A percentile compares a stretch with the other conserved stretches of the same genome.
These are phyloP conservation scores for Rhizopogon parksii DNA, from an alignment of 1,284 basidiomycete species.

Conservation along the genomic window DNA sequence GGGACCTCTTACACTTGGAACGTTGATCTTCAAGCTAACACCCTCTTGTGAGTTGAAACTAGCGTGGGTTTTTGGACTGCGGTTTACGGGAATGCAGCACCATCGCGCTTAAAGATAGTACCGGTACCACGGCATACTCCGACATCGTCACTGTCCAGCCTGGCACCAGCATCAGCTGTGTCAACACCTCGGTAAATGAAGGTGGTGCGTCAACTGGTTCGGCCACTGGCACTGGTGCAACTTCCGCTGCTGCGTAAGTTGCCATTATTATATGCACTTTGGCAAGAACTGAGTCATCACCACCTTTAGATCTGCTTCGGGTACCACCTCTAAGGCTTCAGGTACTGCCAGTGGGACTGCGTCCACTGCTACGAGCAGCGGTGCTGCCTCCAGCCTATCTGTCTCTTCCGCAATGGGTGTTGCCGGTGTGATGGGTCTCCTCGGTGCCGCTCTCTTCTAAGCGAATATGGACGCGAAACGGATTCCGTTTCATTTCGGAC, in stretches of 20 bases:
- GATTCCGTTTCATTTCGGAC: slow-evolving; percentile 9
- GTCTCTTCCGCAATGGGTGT: slow-evolving; percentile 32
- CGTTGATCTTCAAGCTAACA: slow-evolving; percentile 47
- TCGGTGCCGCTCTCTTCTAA: slow-evolving; percentile 44
- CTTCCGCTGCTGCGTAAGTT: slow-evolving; percentile 8
- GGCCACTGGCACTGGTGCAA: slow-evolving; percentile 3
- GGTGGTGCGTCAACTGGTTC: slow-evolving; percentile 6
- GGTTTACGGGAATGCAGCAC: slow-evolving; percentile 34
- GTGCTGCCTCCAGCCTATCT: slow-evolving; percentile 24
- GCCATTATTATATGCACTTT: not conserved
- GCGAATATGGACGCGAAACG: slow-evolving; percentile 14
- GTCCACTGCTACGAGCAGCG: slow-evolving; percentile 17
- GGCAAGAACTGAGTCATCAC: not conserved
- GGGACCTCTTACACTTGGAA: slow-evolving; percentile 53
- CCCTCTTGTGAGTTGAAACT: slow-evolving; percentile 41
- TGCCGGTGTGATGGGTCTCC: slow-evolving; percentile 40
- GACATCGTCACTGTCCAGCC: slow-evolving; percentile 46
- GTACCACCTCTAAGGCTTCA: slow-evolving; percentile 14
- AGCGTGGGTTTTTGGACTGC: not conserved
- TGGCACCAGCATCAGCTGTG: slow-evolving; percentile 32
- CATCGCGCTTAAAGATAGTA: slow-evolving; percentile 49
- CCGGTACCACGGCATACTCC: slow-evolving; percentile 51
- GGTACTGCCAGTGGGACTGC: slow-evolving; percentile 14
- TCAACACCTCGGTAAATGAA: slow-evolving; percentile 13
- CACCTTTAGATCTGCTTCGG: not conserved